A percentile compares a stretch with the other conserved stretches of the same genome.
Conservation (phyloP, 2,329 filamentous ascomycete genomes). For the Epichloe scottii region DNA sequence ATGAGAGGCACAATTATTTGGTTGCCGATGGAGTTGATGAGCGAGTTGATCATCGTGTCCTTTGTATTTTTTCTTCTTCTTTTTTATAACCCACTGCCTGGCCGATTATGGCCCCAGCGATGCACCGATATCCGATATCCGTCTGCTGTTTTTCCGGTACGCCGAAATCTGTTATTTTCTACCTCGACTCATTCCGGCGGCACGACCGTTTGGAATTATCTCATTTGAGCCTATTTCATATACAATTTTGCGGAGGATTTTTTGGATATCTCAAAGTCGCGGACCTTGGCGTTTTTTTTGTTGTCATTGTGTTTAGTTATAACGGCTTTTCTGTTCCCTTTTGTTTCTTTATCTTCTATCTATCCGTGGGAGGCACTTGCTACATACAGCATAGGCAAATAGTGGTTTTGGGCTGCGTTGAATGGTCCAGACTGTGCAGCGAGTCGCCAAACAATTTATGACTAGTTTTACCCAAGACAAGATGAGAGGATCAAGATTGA, state of each 20-base stretch:
- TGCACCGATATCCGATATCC: slow-evolving; percentile 3
- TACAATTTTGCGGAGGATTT: neutral
- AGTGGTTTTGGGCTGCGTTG: neutral
- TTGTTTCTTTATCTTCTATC: neutral
- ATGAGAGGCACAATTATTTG: neutral
- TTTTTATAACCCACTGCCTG: neutral
- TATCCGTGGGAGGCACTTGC: neutral
- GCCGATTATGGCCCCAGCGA: neutral
- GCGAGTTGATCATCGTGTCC: neutral
- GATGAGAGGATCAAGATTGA: neutral
- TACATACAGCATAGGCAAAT: neutral
- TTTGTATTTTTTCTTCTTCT: neutral
- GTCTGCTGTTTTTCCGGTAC: neutral
- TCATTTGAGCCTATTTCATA: neutral
- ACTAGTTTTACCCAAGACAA: neutral
- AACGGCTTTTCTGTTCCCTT: neutral
- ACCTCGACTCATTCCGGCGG: neutral
- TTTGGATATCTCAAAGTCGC: neutral
- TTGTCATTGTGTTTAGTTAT: neutral
- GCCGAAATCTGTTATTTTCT: neutral
- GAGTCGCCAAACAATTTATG: neutral
- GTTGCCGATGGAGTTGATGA: neutral
- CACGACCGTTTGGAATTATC: neutral
- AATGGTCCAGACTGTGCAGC: neutral
- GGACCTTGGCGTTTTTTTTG: slow-evolving; percentile 1